Conservation (phyloP, 1,284 basidiomycete species). For the Hortiboletus rubellus region DNA sequence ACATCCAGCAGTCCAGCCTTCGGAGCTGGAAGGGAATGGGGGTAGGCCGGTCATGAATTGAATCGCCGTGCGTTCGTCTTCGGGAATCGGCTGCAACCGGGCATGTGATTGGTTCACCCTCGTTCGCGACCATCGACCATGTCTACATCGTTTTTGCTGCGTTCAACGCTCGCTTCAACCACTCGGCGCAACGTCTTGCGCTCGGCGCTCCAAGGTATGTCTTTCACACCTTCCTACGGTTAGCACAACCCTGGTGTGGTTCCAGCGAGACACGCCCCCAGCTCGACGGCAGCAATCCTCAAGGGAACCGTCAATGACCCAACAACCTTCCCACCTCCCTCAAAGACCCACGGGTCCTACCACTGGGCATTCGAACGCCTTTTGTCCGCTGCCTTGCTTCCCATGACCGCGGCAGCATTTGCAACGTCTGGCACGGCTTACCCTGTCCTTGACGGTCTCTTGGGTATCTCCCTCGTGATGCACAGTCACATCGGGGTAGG, state of each 20-base stretch:
- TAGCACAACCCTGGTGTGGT: slow-evolving; percentile 8
- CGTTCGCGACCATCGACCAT: slow-evolving; percentile 35
- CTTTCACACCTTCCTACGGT: background rate
- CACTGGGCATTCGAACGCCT: slow-evolving; percentile 98
- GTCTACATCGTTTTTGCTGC: slow-evolving; percentile 52
- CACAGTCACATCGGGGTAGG: slow-evolving; percentile 94
- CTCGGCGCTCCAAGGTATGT: slow-evolving; percentile 39
- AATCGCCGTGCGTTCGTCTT: too few species aligned
- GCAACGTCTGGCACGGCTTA: slow-evolving; percentile 69
- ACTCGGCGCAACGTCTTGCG: slow-evolving; percentile 42
- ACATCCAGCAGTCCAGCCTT: too few species aligned
- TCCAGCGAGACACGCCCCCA: slow-evolving; percentile 40
- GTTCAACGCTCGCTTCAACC: slow-evolving; percentile 46
- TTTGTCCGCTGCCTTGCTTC: slow-evolving; percentile 85
- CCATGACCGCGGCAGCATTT: slow-evolving; percentile 82
- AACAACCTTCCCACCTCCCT: slow-evolving; percentile 82
- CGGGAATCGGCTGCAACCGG: too few species aligned
- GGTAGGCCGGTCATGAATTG: too few species aligned
- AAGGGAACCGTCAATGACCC: slow-evolving; percentile 97
- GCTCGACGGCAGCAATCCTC: slow-evolving; percentile 69
- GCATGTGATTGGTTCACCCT: too few species aligned
- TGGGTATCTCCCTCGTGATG: slow-evolving; percentile 85
- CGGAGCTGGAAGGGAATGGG: too few species aligned
- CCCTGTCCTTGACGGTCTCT: slow-evolving; percentile 85
- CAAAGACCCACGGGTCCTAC: slow-evolving; percentile 85